These are phyloP conservation scores for Tephrocybe sp. DNA, from an alignment of 768 basidiomycete species.

Conservation along the genomic window DNA sequence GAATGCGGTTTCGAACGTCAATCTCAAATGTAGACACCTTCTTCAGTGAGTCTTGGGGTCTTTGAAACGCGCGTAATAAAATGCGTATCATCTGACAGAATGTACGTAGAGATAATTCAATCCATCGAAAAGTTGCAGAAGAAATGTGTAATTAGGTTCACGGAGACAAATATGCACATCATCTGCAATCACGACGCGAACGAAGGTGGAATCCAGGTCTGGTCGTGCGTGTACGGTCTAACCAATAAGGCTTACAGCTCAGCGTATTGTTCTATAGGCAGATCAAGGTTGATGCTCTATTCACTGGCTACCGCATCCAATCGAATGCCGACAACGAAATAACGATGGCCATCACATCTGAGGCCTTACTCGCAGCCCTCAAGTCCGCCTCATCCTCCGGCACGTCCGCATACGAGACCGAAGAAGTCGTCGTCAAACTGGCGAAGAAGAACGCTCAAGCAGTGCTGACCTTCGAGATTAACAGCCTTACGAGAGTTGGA, in stretches of 20 bases:
- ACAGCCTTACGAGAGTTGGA: constrained; percentile 62
- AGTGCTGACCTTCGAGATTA: constrained; percentile 76
- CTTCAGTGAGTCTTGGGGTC: constrained; percentile 37
- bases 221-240: constrained; percentile 45
- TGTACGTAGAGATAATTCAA: constrained; percentile 67
- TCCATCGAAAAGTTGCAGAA: constrained; percentile 84
- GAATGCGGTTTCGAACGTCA: constrained; percentile 64
- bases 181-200: constrained; percentile 82
- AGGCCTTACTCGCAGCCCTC: constrained; percentile 75
- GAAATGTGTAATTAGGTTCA: constrained; percentile 80
- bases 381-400: constrained; percentile 58
- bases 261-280: constrained; percentile 37
- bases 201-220: constrained; percentile 86
- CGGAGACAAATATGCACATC: constrained; percentile 71
- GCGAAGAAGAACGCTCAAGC: constrained; percentile 86
- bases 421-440: constrained; percentile 78
- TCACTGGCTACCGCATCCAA: constrained; percentile 80
- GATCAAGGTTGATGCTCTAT: constrained; percentile 67
- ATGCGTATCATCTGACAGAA: constrained; percentile 3
- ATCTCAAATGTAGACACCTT: constrained; percentile 61
- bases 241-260: neutral
- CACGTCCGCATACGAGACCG: constrained; percentile 45
- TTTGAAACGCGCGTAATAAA: neutral
- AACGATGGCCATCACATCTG: constrained; percentile 68
- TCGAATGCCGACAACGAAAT: constrained; percentile 86